Base-by-base conservation (phyloP, 140 eudicot genomes). In the Flaveria floridana region DNA sequence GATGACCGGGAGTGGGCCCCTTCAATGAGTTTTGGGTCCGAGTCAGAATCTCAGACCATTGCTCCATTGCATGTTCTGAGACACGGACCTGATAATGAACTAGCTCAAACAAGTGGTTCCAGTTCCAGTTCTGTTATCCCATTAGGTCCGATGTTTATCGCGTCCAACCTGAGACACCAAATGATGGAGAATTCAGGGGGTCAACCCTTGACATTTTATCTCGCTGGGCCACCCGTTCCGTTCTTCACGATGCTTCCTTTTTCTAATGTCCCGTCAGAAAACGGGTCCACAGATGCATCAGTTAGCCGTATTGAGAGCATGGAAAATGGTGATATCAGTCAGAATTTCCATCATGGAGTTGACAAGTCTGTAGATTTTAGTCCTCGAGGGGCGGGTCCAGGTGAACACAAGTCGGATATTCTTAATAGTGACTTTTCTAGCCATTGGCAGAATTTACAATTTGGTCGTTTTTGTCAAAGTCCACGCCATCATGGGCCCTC, bases 161-260 rank as follows among this genome's bases (percentile, higher is more conserved):
- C 86, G 55, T 74, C 86, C 63, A 88, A 84, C 44, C 84, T 91
- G 1, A 80, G 87, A 62, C 91, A 94, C 78, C 80, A 89, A 44
- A 74, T 65, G 83, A 73, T 77, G 76, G 95, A 93, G 53, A 86
- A 82, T 78, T 81, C 92, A 16, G 96, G 91, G 65, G 74, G 41
- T 6, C 48, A 76, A 0, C 86, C 89, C 3, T 78, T 85, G 48
- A 84, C 95, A 13, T 94, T 94, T 68, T 90, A 88, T 74, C 96
- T 97, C 3, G 85, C 99, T 7, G 99, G 99, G 44, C 99, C 99
- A 37, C 99, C 99, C 12, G 92, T 94, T 66, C 99, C 97, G 9
- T 94, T 94, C 58, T 53, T 94, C 46, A 85, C 97, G 9, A 90
- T 94, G 99, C 96, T 90, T 76, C 96, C 94, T 0, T 76, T 90